Conservation (phyloP, 257 asterid genomes). For the Plectranthus barbatus region DNA sequence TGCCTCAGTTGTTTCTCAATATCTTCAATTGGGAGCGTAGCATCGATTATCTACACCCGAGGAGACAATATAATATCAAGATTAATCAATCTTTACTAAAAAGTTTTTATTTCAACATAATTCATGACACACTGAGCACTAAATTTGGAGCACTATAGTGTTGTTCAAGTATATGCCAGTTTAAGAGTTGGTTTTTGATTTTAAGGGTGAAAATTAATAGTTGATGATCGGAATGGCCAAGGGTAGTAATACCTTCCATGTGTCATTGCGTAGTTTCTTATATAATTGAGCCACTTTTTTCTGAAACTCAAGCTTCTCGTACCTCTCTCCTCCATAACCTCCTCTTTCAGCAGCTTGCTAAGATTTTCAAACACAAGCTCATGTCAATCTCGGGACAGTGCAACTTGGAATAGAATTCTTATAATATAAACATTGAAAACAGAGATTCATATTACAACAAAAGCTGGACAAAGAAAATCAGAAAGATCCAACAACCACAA, state of each 20-base stretch:
- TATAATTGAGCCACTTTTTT: conserved; percentile 58
- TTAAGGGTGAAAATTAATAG: background rate
- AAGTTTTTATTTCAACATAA: background rate
- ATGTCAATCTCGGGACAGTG: background rate
- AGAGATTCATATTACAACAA: background rate
- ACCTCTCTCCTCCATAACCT: conserved; percentile 92
- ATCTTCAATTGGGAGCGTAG: conserved; percentile 61
- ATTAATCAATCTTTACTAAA: background rate
- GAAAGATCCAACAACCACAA: background rate
- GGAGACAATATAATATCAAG: background rate
- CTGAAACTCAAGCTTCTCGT: conserved; percentile 95
- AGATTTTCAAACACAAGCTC: conserved; percentile 4
- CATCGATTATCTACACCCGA: conserved; percentile 57
- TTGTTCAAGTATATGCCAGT: background rate
- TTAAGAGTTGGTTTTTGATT: background rate
- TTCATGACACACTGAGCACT: background rate
- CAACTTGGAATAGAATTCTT: background rate
- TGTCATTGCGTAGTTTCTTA: conserved; percentile 44
- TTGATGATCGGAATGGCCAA: background rate
- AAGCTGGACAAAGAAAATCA: background rate
- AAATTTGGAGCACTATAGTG: background rate
- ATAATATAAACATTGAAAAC: background rate
- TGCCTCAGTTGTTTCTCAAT: conserved; percentile 54
- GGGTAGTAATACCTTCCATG: conserved; percentile 71
- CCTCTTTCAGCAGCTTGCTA: conserved; percentile 95